These are phyloP conservation scores for Eucalyptus caleyi DNA, from an alignment of 345 rosid genomes.

Conservation along the genomic window DNA sequence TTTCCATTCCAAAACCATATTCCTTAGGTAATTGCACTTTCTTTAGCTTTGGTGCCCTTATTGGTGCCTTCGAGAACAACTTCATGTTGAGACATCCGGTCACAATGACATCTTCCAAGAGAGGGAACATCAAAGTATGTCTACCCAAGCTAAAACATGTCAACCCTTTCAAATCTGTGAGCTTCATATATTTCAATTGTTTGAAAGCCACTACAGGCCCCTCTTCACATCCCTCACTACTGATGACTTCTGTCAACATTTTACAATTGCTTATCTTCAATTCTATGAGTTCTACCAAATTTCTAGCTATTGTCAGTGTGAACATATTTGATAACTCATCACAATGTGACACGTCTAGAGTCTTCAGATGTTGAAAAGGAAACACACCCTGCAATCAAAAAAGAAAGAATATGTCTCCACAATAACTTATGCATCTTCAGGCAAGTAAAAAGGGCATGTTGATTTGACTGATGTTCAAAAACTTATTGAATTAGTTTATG, in stretches of 20 bases:
- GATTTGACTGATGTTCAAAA: not conserved
- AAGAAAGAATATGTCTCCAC: not conserved
- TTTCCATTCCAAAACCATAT: rapidly evolving
- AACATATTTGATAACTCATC: not conserved
- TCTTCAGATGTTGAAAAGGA: not conserved
- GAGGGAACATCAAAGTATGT: not conserved
- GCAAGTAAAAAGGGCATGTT: not conserved
- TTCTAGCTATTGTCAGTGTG: rapidly evolving
- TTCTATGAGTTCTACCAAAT: rapidly evolving
- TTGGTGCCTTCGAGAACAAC: not conserved
- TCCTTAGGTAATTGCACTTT: rapidly evolving
- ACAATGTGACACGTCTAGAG: not conserved
- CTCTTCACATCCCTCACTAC: rapidly evolving
- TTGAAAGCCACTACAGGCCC: not conserved
- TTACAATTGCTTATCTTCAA: not conserved
- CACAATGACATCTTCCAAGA: not conserved
- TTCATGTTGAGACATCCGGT: not conserved
- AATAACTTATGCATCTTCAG: not conserved
- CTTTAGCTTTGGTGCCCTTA: not conserved
- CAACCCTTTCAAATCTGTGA: rapidly evolving
- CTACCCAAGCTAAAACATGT: not conserved
- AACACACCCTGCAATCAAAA: too few species aligned
- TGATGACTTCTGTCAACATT: not conserved
- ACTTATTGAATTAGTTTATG: too few species aligned
- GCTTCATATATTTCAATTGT: not conserved